These are phyloP conservation scores for Aspergillus sp. DNA, from an alignment of 2,329 filamentous ascomycete genomes.

Conservation along the genomic window DNA sequence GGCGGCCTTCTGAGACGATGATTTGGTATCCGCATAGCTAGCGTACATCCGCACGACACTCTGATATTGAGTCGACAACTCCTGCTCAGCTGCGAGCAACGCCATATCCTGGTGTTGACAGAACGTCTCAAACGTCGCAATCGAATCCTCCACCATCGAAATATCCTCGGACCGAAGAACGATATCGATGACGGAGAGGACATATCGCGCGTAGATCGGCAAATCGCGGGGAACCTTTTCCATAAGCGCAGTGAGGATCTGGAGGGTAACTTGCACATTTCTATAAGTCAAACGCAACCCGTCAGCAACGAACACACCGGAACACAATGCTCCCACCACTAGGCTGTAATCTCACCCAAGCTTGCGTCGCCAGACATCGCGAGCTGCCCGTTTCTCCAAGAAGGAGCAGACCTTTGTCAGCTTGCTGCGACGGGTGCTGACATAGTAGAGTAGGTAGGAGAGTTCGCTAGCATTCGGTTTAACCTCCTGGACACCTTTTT, in stretches of 20 bases:
- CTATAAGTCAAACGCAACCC: slow-evolving; percentile 38
- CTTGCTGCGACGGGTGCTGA: slow-evolving; percentile 87
- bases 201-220: slow-evolving; percentile 75
- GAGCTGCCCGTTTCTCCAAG: slow-evolving; percentile 85
- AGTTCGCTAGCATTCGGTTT: slow-evolving; percentile 96
- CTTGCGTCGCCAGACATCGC: slow-evolving; percentile 81
- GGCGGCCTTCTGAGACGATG: slow-evolving; percentile 42
- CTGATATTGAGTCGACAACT: slow-evolving; percentile 75
- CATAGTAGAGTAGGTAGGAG: slow-evolving; percentile 95
- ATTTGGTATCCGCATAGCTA: slow-evolving; percentile 63
- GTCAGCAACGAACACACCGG: not conserved
- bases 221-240: slow-evolving; percentile 89
- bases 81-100: slow-evolving; percentile 75
- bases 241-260: slow-evolving; percentile 84
- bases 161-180: slow-evolving; percentile 83
- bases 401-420: slow-evolving; percentile 93
- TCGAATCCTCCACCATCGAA: slow-evolving; percentile 83
- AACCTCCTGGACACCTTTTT: slow-evolving; percentile 85
- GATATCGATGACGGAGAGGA: slow-evolving; percentile 75
- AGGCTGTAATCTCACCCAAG: slow-evolving; percentile 61
- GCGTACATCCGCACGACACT: slow-evolving; percentile 75
- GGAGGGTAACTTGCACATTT: slow-evolving; percentile 89
- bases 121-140: slow-evolving; percentile 79
- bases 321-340: not conserved
- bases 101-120: slow-evolving; percentile 84